Evolutionary conservation across 2,329 filamentous ascomycete genomes (phyloP), one percentile per base, ranked within the genome.

Genomic region (Septoria linicola): DNA sequence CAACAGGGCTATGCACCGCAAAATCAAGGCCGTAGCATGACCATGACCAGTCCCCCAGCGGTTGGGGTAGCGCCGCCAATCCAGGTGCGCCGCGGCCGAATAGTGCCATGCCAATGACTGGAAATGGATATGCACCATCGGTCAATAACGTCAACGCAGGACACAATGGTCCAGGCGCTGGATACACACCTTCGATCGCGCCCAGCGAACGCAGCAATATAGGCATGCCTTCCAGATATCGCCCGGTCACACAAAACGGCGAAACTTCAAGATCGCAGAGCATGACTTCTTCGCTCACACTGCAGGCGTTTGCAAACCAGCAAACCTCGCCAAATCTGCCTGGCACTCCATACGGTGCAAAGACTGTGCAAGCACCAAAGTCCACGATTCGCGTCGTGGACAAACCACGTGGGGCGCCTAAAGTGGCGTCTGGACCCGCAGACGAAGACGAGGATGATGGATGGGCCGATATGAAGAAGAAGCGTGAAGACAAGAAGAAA

Each of bases 201-300:
- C 93, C 93, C 1, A 96, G 89, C 4, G 93, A 97, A 73, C 86
- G 93, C 55, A 97, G 91, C 76, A 97, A 95, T 68, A 76, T 96
- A 55, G 93, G 93, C 13, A 79, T 95, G 45, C 90, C 93, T 7
- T 85, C 89, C 25, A 84, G 93, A 37, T 99, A 99, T 72, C 82
- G 93, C 39, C 90, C 93, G 1, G 92, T 97, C 0, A 85, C 86
- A 14, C 48, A 53, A 17, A 55, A 55, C 37, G 57, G 53, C 19
- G 57, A 58, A 6, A 48, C 55, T n/a, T 54, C 58, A n/a, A 35
- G 75, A 79, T 48, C 76, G 8, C 63, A 66, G 31, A 69, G 65
- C 59, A 64, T 69, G 63, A 67, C 63, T n/a, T 66, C 64, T 3
- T 60, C 55, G 11, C 44, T 63, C 39, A 65, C 64, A 3, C 45